Percentiles rank a stretch among this genome's conserved stretches.
phyloP scores from a whole-genome alignment of 2,329 filamentous ascomycete species.

The Verruconis gallopava region DNA sequence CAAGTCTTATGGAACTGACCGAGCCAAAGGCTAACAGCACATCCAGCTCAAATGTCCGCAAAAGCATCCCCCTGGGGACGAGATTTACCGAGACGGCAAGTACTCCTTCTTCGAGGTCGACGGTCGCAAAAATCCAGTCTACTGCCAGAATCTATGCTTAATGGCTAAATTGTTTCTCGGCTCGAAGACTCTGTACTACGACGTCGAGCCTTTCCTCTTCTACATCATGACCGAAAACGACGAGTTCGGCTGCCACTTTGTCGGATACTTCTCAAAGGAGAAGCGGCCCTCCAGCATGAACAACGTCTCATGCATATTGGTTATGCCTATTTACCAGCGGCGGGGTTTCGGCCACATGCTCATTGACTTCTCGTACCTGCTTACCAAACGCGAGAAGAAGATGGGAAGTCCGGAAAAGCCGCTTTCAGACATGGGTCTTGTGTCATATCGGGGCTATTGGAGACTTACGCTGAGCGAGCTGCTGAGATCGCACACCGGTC shows the following conservation, averaged over 20 bases:
- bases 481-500: constrained; percentile 49
- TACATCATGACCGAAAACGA: constrained; percentile 95
- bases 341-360: constrained; percentile 94
- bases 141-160: constrained; percentile 94
- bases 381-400: constrained; percentile 85
- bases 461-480: constrained; percentile 77
- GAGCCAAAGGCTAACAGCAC: not conserved
- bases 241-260: constrained; percentile 84
- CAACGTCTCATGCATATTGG: constrained; percentile 95
- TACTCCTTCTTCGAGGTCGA: constrained; percentile 97
- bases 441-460: constrained; percentile 98
- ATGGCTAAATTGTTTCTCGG: constrained; percentile 95
- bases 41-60: constrained; percentile 66
- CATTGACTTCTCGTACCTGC: constrained; percentile 95
- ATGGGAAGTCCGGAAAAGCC: constrained; percentile 96
- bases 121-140: constrained; percentile 92
- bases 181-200: constrained; percentile 96
- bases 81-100: constrained; percentile 86
- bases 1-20: too few relatives aligned
- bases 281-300: constrained; percentile 90
- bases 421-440: constrained; percentile 91
- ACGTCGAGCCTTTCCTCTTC: constrained; percentile 93
- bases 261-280: constrained; percentile 99
- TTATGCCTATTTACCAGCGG: constrained; percentile 88
- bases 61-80: constrained; percentile 92